Conservation (phyloP, 192 early-diverging fungal species). For the Glomus cerebriforme region DNA sequence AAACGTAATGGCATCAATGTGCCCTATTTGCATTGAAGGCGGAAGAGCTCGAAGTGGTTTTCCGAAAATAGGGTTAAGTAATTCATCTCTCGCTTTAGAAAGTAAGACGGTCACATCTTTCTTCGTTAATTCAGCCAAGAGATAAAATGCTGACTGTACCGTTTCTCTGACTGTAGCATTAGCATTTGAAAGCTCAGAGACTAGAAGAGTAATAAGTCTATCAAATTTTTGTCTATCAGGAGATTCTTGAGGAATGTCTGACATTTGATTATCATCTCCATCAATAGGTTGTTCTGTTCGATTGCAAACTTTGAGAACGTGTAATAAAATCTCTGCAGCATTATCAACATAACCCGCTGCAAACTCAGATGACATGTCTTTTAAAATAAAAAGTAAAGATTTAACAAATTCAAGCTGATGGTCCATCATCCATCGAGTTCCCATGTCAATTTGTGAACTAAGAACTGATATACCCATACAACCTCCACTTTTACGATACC, state of each 20-base stretch:
- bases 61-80: constrained; percentile 91
- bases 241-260: constrained; percentile 38
- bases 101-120: constrained; percentile 85
- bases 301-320: constrained; percentile 74
- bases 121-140: constrained; percentile 78
- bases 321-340: constrained; percentile 69
- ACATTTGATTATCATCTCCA: constrained; percentile 46
- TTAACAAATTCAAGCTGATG: constrained; percentile 94
- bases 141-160: constrained; percentile 77
- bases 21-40: constrained; percentile 96
- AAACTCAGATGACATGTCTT: constrained; percentile 83
- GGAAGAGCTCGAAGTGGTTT: constrained; percentile 96
- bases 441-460: constrained; percentile 80
- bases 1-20: constrained; percentile 98
- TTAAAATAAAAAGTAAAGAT: constrained; percentile 90
- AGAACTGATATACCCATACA: constrained; percentile 87
- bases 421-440: constrained; percentile 88
- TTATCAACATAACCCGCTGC: constrained; percentile 72
- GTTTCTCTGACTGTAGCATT: constrained; percentile 87
- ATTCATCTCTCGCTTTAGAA: constrained; percentile 76
- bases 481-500: constrained; percentile 86
- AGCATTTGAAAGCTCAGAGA: constrained; percentile 90
- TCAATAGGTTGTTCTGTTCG: constrained; percentile 42
- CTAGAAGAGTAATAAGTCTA: constrained; percentile 75
- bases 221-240: constrained; percentile 63